A percentile compares a stretch with the other conserved stretches of the same genome.
Evolutionary conservation across 768 basidiomycete genomes (phyloP).

Genomic region (Chalciporus piperatus): DNA sequence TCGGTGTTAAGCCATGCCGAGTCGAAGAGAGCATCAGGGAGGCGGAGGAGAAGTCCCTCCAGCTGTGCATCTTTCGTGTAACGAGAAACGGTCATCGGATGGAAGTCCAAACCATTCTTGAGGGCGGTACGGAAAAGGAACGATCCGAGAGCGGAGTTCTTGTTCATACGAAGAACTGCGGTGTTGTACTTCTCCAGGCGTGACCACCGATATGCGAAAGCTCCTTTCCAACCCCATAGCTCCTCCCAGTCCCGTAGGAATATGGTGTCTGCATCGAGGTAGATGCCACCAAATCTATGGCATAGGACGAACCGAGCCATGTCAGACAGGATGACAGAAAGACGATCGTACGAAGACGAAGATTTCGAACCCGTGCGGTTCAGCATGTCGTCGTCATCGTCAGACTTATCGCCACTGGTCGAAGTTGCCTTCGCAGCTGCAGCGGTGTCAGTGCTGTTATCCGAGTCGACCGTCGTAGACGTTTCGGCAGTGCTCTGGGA

Average conservation of each 20-base stretch:
- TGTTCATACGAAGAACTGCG: constrained; percentile 92
- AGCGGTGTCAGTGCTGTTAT: constrained; percentile 23
- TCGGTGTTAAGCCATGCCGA: constrained; percentile 97
- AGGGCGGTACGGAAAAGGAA: constrained; percentile 94
- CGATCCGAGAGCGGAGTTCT: constrained; percentile 84
- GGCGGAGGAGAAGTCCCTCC: constrained; percentile 76
- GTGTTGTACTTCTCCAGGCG: constrained; percentile 93
- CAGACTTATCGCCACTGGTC: constrained; percentile 28
- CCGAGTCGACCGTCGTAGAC: constrained; percentile 13
- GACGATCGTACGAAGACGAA: constrained; percentile 79
- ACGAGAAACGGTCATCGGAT: constrained; percentile 90
- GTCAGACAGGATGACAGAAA: constrained; percentile 92
- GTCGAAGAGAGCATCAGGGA: constrained; percentile 96
- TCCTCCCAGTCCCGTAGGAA: constrained; percentile 98
- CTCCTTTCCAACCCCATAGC: constrained; percentile 94
- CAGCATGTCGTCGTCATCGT: constrained; percentile 53
- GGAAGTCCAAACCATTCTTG: constrained; percentile 93
- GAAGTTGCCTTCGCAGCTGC: constrained; percentile 19
- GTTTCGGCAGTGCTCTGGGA: constrained; percentile 25
- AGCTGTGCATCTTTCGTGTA: constrained; percentile 89
- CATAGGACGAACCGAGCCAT: constrained; percentile 98
- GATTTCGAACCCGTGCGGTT: constrained; percentile 91
- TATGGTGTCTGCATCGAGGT: constrained; percentile 95
- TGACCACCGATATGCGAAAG: constrained; percentile 97
- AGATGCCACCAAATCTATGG: constrained; percentile 94